Evolutionary conservation across 805 yeast genomes (phyloP).

Genomic region (Teunomyces panamensis): DNA sequence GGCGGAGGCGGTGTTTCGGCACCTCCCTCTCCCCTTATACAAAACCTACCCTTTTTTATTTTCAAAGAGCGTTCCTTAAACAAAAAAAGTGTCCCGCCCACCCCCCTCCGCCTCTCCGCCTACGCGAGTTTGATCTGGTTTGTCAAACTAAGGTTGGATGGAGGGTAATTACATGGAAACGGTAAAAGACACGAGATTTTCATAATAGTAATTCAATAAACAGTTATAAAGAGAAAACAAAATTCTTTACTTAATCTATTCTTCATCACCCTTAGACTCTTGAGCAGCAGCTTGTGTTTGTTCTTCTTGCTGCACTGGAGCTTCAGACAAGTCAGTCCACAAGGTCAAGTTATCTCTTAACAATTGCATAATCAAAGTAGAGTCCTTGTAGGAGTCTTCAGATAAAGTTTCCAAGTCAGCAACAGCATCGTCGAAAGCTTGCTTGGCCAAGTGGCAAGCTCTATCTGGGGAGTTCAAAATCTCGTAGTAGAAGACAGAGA

Average conservation of each 20-base stretch:
- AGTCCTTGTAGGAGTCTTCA: slow-evolving; percentile 97
- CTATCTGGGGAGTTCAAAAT: slow-evolving; percentile 97
- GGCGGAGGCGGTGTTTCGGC: not conserved
- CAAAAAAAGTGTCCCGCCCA: too few species aligned
- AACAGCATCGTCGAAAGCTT: slow-evolving; percentile 98
- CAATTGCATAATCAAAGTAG: slow-evolving; percentile 98
- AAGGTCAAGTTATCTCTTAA: slow-evolving; percentile 96
- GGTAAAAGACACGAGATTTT: not conserved
- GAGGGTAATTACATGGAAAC: not conserved
- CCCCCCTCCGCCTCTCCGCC: too few species aligned
- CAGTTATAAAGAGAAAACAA: slow-evolving; percentile 3
- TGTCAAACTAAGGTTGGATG: too few species aligned
- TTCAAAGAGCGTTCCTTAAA: too few species aligned
- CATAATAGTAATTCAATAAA: slow-evolving; percentile 1
- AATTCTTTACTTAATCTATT: slow-evolving; percentile 15
- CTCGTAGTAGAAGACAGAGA: slow-evolving; percentile 97
- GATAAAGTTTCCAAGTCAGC: slow-evolving; percentile 97
- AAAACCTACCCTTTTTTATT: too few species aligned
- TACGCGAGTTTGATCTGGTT: too few species aligned
- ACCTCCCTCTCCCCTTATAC: not conserved
- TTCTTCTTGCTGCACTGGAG: slow-evolving; percentile 44
- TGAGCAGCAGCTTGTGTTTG: slow-evolving; percentile 15
- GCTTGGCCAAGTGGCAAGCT: slow-evolving; percentile 98
- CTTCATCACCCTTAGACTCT: slow-evolving; percentile 20
- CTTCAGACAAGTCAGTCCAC: slow-evolving; percentile 96